Base-by-base conservation (phyloP, 805 yeast genomes). In the Ogataea siamensis region DNA sequence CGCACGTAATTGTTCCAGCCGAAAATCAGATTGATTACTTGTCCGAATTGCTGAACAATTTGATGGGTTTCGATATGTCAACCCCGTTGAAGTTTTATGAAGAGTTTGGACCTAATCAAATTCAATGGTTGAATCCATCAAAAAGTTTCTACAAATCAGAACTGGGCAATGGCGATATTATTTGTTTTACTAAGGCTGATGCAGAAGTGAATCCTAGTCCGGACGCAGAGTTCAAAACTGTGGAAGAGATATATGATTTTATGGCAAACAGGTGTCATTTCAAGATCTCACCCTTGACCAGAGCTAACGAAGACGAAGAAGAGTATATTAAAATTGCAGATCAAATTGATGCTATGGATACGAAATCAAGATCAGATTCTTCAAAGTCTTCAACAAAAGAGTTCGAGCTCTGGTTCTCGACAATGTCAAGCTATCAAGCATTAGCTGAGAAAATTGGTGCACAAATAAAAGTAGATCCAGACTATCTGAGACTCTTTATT, bases 321-420 rank as follows among this genome's bases (percentile, higher is more conserved):
- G 81, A 76, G 40, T 72, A 64, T 44, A 76, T 73, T 28, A 63
- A 63, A 39, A 58, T 63, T 18, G 66, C 64, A 4, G 62, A 55
- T 2, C 64, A 54, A 13, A 65, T 63, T 2, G 34, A 26, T 7
- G 47, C 37, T 4, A 29, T 18, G 17, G 54, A 39, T 4, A 30
- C 39, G 5, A 49, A 46, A 19, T 44, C 44, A 7, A 34, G 45
- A 8, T 27, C 46, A 3, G 38, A 39, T 14, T 44, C 50, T 3
- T 31, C 42, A 2, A 44, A 39, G 16, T 28, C 47, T 14, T 26
- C 30, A 10, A 33, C 32, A 18, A 44, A 47, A 12, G 52, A 45
- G 7, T 71, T 80, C 45, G 80, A 79, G 31, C 57, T 87, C 24
- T 83, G 95, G 89, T 70, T 86, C 5, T 77, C 85, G 4, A 71